A percentile compares a stretch with the other conserved stretches of the same genome.
Conservation (phyloP, 345 rosid genomes). For the Murraya koenigii region DNA sequence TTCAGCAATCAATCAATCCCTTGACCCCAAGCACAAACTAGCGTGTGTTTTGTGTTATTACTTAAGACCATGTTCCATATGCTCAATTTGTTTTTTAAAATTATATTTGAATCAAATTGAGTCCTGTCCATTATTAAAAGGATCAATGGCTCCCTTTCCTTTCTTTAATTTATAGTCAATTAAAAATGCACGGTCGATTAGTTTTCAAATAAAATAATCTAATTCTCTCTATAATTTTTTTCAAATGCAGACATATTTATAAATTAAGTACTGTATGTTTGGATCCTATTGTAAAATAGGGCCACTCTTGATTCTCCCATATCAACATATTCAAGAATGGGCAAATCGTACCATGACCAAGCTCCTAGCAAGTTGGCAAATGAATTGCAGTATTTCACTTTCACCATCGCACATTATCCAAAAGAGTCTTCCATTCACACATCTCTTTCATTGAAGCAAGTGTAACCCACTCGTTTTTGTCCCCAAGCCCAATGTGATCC, state of each 20-base stretch:
- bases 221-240: too few species aligned
- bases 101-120: not conserved
- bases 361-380: not conserved
- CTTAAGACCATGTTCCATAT: not conserved
- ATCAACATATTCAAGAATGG: not conserved
- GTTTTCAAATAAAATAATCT: too few species aligned
- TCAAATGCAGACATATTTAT: too few species aligned
- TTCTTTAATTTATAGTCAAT: not conserved
- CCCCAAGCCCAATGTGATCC: not conserved
- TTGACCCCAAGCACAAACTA: not conserved
- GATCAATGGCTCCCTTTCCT: not conserved
- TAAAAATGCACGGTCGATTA: not conserved
- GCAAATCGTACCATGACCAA: not conserved
- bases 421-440: conserved; percentile 1
- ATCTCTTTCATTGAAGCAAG: not conserved
- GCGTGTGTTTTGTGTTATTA: not conserved
- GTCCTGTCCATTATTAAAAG: not conserved
- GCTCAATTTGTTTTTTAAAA: not conserved
- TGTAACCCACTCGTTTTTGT: conserved; percentile 10
- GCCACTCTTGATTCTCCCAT: too few species aligned
- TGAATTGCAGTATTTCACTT: not conserved
- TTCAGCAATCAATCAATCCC: not conserved
- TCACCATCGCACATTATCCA: not conserved
- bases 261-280: too few species aligned
- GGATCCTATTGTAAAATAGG: too few species aligned